Evolutionary conservation across 129 eudicot genomes (phyloP).

Genomic region (Kitagawia praeruptora): DNA sequence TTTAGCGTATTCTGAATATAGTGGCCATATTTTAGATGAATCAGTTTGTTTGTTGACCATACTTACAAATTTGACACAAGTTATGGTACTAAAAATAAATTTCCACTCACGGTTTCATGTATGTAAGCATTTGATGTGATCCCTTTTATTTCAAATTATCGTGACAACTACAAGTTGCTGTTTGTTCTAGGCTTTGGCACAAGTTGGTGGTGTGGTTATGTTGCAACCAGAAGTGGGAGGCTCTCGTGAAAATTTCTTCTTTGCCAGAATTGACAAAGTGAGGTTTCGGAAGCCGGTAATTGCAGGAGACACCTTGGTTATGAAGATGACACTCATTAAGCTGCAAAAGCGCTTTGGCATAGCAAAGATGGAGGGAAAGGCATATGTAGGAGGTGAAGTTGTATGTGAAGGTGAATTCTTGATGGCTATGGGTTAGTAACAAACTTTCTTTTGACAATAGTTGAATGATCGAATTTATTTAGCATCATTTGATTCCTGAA

Average conservation of each 20-base stretch:
- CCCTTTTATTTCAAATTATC: neutral
- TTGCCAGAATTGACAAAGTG: constrained; percentile 93
- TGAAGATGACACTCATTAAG: constrained; percentile 85
- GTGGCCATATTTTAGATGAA: neutral
- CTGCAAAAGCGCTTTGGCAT: constrained; percentile 93
- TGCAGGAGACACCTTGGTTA: constrained; percentile 93
- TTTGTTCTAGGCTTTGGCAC: constrained; percentile 84
- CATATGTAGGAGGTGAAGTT: constrained; percentile 85
- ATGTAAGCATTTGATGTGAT: neutral
- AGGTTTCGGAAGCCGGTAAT: constrained; percentile 90
- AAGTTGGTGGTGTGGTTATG: constrained; percentile 95
- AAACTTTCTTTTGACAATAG: neutral
- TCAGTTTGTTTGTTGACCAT: neutral
- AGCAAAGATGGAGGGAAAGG: constrained; percentile 96
- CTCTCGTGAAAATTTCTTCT: constrained; percentile 76
- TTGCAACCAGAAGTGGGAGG: constrained; percentile 97
- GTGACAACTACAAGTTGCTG: constrained; percentile 14
- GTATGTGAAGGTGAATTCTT: constrained; percentile 96
- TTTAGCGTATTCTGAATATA: neutral
- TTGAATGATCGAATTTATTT: neutral
- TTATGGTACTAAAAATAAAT: neutral
- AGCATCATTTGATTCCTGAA: neutral
- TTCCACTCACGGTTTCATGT: neutral
- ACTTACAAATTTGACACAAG: neutral
- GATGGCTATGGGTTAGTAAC: constrained; percentile 82